A percentile compares a stretch with the other conserved stretches of the same genome.
phyloP scores from a whole-genome alignment of 139 green algal genomes.

The Micractinium conductrix region DNA sequence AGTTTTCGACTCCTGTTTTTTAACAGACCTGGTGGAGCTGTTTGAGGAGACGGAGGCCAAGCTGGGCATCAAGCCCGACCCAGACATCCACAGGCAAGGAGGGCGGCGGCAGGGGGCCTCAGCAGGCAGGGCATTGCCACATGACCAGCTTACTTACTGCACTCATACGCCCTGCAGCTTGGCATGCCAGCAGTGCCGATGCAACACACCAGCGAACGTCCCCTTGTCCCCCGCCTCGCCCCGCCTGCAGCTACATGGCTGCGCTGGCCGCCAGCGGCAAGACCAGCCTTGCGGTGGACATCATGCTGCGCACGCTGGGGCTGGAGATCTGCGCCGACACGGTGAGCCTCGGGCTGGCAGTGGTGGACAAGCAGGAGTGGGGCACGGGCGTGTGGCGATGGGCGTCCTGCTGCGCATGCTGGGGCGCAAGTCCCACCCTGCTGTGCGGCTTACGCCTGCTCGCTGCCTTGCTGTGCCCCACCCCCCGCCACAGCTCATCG shows the following conservation, averaged over 20 bases:
- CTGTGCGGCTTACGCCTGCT: background rate
- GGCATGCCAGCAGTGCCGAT: slow-evolving; percentile 49
- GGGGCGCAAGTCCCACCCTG: background rate
- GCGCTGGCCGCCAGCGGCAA: background rate
- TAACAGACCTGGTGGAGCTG: slow-evolving; percentile 41
- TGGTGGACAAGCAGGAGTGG: too few species aligned
- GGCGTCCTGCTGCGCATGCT: too few species aligned
- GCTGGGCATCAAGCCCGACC: slow-evolving; percentile 48
- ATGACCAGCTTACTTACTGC: too few species aligned
- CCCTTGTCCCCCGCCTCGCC: background rate
- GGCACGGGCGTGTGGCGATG: too few species aligned
- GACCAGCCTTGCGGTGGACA: slow-evolving; percentile 7
- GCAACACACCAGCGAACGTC: slow-evolving; percentile 36
- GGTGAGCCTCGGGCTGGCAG: too few species aligned
- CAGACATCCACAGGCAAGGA: slow-evolving; percentile 30
- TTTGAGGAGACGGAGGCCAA: slow-evolving; percentile 46
- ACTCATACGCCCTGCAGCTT: too few species aligned
- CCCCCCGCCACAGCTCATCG: background rate
- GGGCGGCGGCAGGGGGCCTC: too few species aligned
- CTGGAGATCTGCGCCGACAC: slow-evolving; percentile 39
- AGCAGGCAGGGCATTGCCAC: too few species aligned
- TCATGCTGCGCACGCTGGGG: slow-evolving; percentile 36
- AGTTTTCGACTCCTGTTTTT: slow-evolving; percentile 48
- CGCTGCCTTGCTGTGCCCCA: background rate
- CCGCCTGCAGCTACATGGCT: background rate